Conservation (phyloP, 179 eudicot genomes). For the Beta lomatogona region DNA sequence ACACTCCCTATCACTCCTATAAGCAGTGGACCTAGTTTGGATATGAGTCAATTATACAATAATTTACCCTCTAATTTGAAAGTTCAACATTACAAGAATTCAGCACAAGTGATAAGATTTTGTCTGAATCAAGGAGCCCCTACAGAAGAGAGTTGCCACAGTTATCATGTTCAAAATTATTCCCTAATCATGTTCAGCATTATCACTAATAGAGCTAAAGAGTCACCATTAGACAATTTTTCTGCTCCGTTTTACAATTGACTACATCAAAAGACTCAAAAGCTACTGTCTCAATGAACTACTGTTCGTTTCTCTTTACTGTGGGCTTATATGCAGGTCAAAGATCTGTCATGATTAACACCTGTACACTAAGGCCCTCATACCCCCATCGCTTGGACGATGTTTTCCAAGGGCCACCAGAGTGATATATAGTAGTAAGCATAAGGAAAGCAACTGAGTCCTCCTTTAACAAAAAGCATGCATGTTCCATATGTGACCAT, state of each 20-base stretch:
- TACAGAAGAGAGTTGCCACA: neutral
- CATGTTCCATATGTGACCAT: neutral
- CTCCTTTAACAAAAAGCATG: neutral
- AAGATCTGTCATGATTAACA: neutral
- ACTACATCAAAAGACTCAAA: neutral
- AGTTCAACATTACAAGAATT: neutral
- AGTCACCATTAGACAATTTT: neutral
- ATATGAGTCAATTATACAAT: neutral
- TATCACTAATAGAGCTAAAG: neutral
- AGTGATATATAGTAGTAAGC: neutral
- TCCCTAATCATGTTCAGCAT: neutral
- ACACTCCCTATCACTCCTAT: neutral
- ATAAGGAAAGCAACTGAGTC: neutral
- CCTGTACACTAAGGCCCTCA: neutral
- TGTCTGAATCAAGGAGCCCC: neutral
- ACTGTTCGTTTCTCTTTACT: too few relatives aligned
- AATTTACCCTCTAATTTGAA: neutral
- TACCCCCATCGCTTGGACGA: neutral
- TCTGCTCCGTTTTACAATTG: neutral
- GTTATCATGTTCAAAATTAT: neutral
- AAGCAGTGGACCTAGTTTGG: neutral
- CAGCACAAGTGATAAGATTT: neutral
- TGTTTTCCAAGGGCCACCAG: neutral
- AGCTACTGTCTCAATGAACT: neutral
- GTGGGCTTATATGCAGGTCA: neutral